phyloP scores from a whole-genome alignment of 23 red algal genomes.

The Gracilaria gracilis region DNA sequence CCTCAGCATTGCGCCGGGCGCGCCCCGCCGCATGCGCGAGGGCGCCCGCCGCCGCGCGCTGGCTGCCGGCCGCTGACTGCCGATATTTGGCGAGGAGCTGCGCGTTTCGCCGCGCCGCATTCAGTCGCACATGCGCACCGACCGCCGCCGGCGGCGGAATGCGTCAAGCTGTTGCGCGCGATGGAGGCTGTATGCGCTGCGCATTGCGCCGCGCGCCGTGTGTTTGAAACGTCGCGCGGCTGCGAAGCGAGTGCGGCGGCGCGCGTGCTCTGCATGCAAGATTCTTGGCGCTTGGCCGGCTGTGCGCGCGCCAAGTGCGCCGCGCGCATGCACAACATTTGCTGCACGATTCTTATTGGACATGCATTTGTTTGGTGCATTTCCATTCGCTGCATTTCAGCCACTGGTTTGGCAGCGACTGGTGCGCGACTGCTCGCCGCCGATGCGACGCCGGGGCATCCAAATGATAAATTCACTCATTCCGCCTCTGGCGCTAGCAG shows the following conservation, averaged over 20 bases:
- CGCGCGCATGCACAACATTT: slow-evolving; percentile 16
- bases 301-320: slow-evolving; percentile 6
- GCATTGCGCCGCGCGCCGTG: not conserved
- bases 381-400: not conserved
- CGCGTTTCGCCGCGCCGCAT: not conserved
- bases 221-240: not conserved
- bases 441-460: too few relatives aligned
- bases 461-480: too few relatives aligned
- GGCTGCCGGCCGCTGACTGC: too few relatives aligned
- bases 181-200: too few relatives aligned
- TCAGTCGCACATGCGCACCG: not conserved
- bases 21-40: not conserved
- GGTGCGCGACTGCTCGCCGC: not conserved
- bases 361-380: not conserved
- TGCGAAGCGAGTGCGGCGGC: not conserved
- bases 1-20: not conserved
- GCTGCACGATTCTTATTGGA: not conserved
- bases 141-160: slow-evolving; percentile 1
- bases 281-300: not conserved
- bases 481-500: too few relatives aligned
- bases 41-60: not conserved
- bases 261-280: not conserved
- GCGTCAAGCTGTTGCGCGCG: not conserved
- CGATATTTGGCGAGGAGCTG: slow-evolving; percentile 22
- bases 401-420: not conserved